These are phyloP conservation scores for Lasiodiplodia theobromae DNA, from an alignment of 2,329 filamentous ascomycete genomes.

Conservation along the genomic window DNA sequence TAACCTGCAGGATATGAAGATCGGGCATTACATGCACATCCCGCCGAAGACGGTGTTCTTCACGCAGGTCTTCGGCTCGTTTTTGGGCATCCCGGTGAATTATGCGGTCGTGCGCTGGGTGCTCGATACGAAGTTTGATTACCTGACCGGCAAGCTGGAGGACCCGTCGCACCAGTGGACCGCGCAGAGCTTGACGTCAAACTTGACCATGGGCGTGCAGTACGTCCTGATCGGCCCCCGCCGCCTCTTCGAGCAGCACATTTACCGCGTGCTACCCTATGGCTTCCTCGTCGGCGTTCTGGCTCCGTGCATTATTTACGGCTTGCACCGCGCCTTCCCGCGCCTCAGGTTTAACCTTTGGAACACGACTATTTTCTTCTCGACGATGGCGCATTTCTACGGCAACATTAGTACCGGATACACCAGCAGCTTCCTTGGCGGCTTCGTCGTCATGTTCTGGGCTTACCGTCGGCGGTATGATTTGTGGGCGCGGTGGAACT, in stretches of 20 bases:
- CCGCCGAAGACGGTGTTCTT: conserved; percentile 67
- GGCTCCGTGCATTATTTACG: conserved; percentile 57
- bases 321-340: conserved; percentile 62
- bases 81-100: conserved; percentile 67
- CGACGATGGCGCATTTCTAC: conserved; percentile 62
- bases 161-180: conserved; percentile 70
- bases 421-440: conserved; percentile 63
- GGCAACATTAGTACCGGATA: conserved; percentile 69
- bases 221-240: conserved; percentile 64
- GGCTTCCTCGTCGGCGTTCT: conserved; percentile 61
- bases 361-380: conserved; percentile 70
- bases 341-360: conserved; percentile 63
- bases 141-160: conserved; percentile 57
- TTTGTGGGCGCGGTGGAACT: conserved; percentile 67
- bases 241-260: conserved; percentile 57
- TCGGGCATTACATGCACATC: conserved; percentile 70
- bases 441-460: conserved; percentile 67
- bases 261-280: conserved; percentile 59
- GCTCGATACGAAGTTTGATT: conserved; percentile 63
- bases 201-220: conserved; percentile 64
- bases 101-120: conserved; percentile 69
- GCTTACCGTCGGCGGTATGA: conserved; percentile 63
- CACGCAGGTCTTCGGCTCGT: conserved; percentile 65
- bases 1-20: conserved; percentile 65
- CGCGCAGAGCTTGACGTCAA: conserved; percentile 60